Conservation (phyloP, 2,329 filamentous ascomycete genomes). For the Dryadomyces quercivorus region DNA sequence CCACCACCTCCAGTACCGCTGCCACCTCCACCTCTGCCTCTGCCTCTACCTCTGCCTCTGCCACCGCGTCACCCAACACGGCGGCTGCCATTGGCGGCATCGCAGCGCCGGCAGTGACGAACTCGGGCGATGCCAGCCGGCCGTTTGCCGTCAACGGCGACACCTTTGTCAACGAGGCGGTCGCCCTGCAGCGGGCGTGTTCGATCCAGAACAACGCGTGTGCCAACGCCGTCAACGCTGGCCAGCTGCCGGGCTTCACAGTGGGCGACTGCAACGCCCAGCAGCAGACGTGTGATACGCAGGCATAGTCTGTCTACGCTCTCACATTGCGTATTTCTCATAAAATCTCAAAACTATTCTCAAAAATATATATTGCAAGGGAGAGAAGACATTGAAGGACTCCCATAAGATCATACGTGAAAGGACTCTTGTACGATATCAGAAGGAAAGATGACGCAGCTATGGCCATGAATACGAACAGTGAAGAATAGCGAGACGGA, state of each 20-base stretch:
- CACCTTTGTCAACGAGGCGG: slow-evolving; percentile 43
- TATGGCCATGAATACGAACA: too few relatives aligned
- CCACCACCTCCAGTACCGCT: too few relatives aligned
- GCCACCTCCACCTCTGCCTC: neutral
- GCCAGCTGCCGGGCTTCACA: slow-evolving; percentile 25
- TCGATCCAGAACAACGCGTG: slow-evolving; percentile 52
- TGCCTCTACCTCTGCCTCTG: neutral
- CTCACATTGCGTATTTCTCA: too few relatives aligned
- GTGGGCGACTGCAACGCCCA: slow-evolving; percentile 44
- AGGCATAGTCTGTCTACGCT: neutral
- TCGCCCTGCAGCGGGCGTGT: slow-evolving; percentile 48
- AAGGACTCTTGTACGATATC: too few relatives aligned
- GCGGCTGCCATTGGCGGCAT: slow-evolving; percentile 34
- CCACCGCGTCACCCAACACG: too few relatives aligned
- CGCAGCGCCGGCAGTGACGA: slow-evolving; percentile 34
- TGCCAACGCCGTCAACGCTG: slow-evolving; percentile 41
- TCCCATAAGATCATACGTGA: too few relatives aligned
- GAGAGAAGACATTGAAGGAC: too few relatives aligned
- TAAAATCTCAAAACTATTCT: too few relatives aligned
- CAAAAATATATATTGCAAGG: too few relatives aligned
- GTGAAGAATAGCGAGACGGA: too few relatives aligned
- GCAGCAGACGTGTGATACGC: slow-evolving; percentile 28
- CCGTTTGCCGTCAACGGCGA: slow-evolving; percentile 44
- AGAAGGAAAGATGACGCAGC: too few relatives aligned
- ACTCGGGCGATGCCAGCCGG: slow-evolving; percentile 34